Conservation (phyloP, 2,329 filamentous ascomycete species). For the Penicillium thymicola region DNA sequence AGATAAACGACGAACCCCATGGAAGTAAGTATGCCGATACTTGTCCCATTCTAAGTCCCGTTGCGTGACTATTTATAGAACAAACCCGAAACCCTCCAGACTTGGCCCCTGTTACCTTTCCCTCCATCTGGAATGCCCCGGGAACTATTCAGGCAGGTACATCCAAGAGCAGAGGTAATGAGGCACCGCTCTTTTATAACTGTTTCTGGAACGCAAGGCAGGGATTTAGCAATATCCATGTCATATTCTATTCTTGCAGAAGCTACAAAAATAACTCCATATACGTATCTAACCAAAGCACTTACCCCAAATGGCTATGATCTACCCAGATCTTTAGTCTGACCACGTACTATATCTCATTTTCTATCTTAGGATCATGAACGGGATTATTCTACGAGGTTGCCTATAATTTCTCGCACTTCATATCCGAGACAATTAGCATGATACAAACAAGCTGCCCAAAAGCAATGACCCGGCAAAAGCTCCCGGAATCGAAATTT, state of each 20-base stretch:
- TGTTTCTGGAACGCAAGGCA: too few species aligned
- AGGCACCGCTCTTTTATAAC: too few species aligned
- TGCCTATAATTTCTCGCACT: too few species aligned
- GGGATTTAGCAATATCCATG: background rate
- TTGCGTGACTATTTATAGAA: background rate
- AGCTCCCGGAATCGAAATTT: background rate
- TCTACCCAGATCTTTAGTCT: background rate
- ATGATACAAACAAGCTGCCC: background rate
- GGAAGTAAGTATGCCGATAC: background rate
- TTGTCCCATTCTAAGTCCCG: background rate
- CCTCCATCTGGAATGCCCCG: background rate
- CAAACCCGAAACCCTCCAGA: background rate
- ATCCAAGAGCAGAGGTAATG: background rate
- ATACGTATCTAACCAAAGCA: background rate
- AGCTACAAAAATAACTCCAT: background rate
- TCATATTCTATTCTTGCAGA: background rate
- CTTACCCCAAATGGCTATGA: background rate
- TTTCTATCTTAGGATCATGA: background rate
- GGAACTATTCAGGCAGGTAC: too few species aligned
- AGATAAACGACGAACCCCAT: background rate
- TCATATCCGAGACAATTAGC: background rate
- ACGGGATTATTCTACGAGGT: background rate
- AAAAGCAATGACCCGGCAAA: background rate
- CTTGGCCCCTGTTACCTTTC: background rate
- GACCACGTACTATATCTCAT: background rate